Evolutionary conservation across 352 stramenopile genomes (phyloP), one percentile per base, ranked within the genome.

Genomic region (Pilasporangium apinafurcum): DNA sequence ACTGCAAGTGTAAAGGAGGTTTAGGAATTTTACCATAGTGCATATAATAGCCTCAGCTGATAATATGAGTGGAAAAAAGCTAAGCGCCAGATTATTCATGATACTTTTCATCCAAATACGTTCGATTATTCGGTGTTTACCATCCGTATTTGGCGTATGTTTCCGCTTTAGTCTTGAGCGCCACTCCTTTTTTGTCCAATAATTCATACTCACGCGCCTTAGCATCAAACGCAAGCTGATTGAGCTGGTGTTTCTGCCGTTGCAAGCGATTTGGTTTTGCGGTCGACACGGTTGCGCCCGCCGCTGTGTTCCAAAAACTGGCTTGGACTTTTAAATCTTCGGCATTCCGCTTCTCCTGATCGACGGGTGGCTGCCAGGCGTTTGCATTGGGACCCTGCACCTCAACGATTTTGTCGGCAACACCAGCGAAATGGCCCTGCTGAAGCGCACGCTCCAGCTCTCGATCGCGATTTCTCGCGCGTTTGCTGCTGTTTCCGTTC

Each of bases 91-190:
- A n/a, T n/a, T n/a, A n/a, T n/a, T n/a, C n/a, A n/a, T n/a, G n/a
- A n/a, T n/a, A n/a, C n/a, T n/a, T n/a, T n/a, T n/a, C n/a, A n/a
- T n/a, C n/a, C n/a, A n/a, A n/a, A n/a, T n/a, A n/a, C n/a, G n/a
- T n/a, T 44, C 32, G n/a, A n/a, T n/a, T n/a, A n/a, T n/a, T n/a
- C n/a, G n/a, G n/a, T n/a, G n/a, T 24, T 36, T 73, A 90, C 78
- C 78, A 90, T 0, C 74, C 78, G 41, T 90, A 90, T 61, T 90
- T 90, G 44, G 78, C 78, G 49, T 86, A 75, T 5, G 78, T 90
- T 34, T 90, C 78, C 7, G 60, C 57, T 47, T 87, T 90, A 24
- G 78, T 87, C 48, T 86, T 87, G 53, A 86, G 57, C 14, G 66
- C 55, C 13, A 59, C 48, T n/a, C 69, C 53, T 46, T 82, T 81